Conservation (phyloP, 768 basidiomycete genomes). For the Lactarius deliciosus region DNA sequence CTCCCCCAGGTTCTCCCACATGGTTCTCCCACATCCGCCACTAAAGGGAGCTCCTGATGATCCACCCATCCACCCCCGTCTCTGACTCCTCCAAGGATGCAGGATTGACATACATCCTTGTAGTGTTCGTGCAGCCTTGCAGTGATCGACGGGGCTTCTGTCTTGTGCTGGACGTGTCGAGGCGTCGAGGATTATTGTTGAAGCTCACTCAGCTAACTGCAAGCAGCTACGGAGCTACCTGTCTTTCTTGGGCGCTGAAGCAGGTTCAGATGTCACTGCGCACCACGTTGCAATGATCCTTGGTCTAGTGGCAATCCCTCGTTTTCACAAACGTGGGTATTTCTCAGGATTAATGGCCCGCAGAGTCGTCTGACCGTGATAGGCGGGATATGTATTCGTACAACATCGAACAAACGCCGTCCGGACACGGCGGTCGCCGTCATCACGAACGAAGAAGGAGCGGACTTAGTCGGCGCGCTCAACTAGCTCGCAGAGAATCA, state of each 20-base stretch:
- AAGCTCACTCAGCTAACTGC: conserved; percentile 53
- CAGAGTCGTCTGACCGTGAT: conserved; percentile 19
- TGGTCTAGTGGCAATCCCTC: conserved; percentile 44
- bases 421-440: conserved; percentile 58
- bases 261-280: conserved; percentile 52
- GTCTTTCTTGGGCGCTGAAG: conserved; percentile 54
- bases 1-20: too few species aligned
- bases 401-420: conserved; percentile 71
- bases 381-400: conserved; percentile 72
- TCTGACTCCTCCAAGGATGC: too few species aligned
- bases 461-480: conserved; percentile 59
- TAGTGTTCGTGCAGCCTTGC: conserved; percentile 25
- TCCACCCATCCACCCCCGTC: too few species aligned
- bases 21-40: too few species aligned
- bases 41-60: too few species aligned
- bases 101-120: too few species aligned
- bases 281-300: conserved; percentile 49
- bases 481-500: conserved; percentile 59
- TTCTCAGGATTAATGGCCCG: background rate
- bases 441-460: conserved; percentile 58
- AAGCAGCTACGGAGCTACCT: conserved; percentile 52
- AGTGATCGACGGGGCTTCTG: conserved; percentile 36
- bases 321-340: conserved; percentile 43
- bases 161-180: conserved; percentile 33
- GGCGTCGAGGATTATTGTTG: conserved; percentile 56